A percentile compares a stretch with the other conserved stretches of the same genome.
Evolutionary conservation across 805 yeast species (phyloP).

Genomic region (Nakazawaea ambrosiae): DNA sequence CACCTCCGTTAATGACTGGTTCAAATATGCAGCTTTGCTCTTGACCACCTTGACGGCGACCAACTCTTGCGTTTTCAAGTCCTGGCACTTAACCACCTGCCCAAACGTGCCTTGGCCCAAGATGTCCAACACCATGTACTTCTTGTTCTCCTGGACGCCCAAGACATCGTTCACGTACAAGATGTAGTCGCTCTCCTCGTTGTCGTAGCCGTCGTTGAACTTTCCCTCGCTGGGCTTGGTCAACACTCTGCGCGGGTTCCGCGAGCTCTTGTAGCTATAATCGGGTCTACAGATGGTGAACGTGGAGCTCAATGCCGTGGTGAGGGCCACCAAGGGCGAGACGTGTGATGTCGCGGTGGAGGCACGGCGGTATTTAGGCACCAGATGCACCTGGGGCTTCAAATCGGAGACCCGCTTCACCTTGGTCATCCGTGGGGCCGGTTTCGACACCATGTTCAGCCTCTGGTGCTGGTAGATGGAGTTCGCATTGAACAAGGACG

Average conservation of each 20-base stretch:
- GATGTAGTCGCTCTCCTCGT: conserved; percentile 84
- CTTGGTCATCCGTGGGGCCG: conserved; percentile 42
- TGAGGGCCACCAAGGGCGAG: conserved; percentile 77
- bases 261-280: conserved; percentile 73
- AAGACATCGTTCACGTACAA: conserved; percentile 89
- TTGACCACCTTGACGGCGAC: conserved; percentile 94
- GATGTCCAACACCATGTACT: conserved; percentile 83
- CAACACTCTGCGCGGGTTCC: conserved; percentile 86
- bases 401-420: conserved; percentile 42
- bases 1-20: conserved; percentile 89
- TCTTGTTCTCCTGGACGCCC: conserved; percentile 78
- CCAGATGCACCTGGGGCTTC: conserved; percentile 51
- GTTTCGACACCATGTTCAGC: conserved; percentile 6
- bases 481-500: conserved; percentile 10
- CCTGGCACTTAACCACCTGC: conserved; percentile 93
- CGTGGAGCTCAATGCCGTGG: conserved; percentile 70
- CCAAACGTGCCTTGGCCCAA: conserved; percentile 98
- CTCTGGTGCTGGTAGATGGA: conserved; percentile 11
- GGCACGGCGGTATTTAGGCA: conserved; percentile 66
- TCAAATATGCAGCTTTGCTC: conserved; percentile 83
- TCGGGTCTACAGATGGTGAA: conserved; percentile 80
- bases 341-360: conserved; percentile 56
- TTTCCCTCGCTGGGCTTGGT: conserved; percentile 89
- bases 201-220: conserved; percentile 78
- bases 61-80: conserved; percentile 65